Evolutionary conservation across 2,329 filamentous ascomycete genomes (phyloP), one percentile per base, ranked within the genome.

Genomic region (Falciphora oryzae): DNA sequence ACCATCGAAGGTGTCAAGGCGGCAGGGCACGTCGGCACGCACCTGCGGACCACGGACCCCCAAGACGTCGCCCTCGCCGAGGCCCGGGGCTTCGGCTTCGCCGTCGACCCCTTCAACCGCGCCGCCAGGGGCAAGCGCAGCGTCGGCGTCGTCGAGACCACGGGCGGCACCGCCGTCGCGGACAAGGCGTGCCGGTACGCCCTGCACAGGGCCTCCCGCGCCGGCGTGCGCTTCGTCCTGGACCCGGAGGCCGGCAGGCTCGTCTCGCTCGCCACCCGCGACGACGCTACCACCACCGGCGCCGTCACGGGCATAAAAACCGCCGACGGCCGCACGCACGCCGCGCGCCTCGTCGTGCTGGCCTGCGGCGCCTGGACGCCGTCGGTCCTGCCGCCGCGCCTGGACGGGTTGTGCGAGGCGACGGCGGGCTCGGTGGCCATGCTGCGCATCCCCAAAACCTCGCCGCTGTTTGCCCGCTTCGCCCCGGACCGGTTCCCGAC

Each of bases 161-260:
- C 75, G 0, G 81, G 79, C 18, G 82, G 82, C 4, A 75, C 79
- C 31, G 76, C 76, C 2, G 68, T 76, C 22, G 81, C 81, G 0
- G 78, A 81, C 64, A 80, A 79, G 64, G 79, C 79, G 0, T 83
- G 81, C 64, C 72, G 72, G 0, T 79, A 77, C 63, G 80, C 78
- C 0, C 73, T 81, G 0, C 73, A 81, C 69, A 77, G 80, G 31
- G 78, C 78, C 0, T 69, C 69, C 18, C 67, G 63, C 4, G 69
- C 76, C 2, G 80, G 81, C 0, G 81, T 79, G 1, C 74, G 74
- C 56, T 76, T 80, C 57, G 65, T 82, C 3, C 73, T 83, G 1
- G 77, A 74, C 4, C 59, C 68, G 0, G 50, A 65, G 1, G 65
- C 66, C 7, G 78, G 78, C 1, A 60, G 66, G 4, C 73, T 80